Evolutionary conservation across 2,329 filamentous ascomycete species (phyloP).

Genomic region (Arthrobotrys entomopaga): DNA sequence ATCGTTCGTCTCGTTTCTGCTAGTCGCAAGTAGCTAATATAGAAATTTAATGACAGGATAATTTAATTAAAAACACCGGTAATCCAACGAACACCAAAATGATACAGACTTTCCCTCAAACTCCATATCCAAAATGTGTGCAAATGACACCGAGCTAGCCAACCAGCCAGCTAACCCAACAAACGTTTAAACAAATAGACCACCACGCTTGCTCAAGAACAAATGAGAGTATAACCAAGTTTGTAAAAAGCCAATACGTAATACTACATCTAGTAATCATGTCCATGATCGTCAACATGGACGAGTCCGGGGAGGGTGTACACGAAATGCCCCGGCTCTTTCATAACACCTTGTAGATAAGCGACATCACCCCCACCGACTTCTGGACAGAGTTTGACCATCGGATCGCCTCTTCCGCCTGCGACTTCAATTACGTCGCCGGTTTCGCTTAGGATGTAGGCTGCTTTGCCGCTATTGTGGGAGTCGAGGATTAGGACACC

Average conservation of each 20-base stretch:
- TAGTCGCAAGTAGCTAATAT: too few relatives aligned
- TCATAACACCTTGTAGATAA: constrained; percentile 24
- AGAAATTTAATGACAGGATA: too few relatives aligned
- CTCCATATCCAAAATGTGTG: neutral
- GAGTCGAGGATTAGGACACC: constrained; percentile 20
- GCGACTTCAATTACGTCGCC: constrained; percentile 44
- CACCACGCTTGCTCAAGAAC: too few relatives aligned
- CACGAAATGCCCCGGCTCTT: constrained; percentile 39
- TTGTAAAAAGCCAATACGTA: too few relatives aligned
- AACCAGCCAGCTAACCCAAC: too few relatives aligned
- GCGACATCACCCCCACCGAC: constrained; percentile 23
- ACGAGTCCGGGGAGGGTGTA: constrained; percentile 19
- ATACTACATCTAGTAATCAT: too few relatives aligned
- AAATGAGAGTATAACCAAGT: too few relatives aligned
- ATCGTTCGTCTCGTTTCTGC: too few relatives aligned
- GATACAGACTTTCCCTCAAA: neutral
- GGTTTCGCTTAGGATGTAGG: constrained; percentile 32
- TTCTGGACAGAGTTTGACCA: constrained; percentile 34
- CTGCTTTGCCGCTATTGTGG: constrained; percentile 29
- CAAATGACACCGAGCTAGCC: too few relatives aligned
- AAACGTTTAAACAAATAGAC: too few relatives aligned
- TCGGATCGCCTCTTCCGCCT: constrained; percentile 20
- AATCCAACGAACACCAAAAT: too few relatives aligned
- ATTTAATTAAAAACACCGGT: too few relatives aligned
- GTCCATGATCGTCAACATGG: neutral